Base-by-base conservation (phyloP, 805 yeast genomes). In the Metschnikowia gelsemii region DNA sequence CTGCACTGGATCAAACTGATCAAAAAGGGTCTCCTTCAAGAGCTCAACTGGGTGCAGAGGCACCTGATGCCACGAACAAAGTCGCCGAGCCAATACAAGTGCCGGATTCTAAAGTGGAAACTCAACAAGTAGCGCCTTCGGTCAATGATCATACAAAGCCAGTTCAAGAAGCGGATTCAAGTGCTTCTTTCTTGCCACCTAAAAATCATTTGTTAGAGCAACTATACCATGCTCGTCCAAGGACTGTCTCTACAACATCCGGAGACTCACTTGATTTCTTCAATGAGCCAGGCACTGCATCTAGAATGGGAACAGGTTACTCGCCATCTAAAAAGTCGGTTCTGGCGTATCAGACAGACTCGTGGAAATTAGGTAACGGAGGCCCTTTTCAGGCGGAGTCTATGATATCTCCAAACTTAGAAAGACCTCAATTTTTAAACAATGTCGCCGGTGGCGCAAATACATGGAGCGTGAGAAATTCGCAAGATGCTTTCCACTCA, bases 151-250 rank as follows among this genome's bases (percentile, higher is more conserved):
- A n/a, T 13, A 19, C 12, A 26, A 34, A 16, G 13, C 27, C 23
- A 1, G 20, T 3, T n/a, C 30, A 40, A 16, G 44, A 28, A 11
- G 28, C n/a, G 5, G 33, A 35, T 16, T 12, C 36, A 2, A 28
- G 35, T 5, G 13, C 12, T 22, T 20, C 35, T 2, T 25, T 41
- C 4, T 25, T 41, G 20, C 36, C 35, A 7, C 37, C 50, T 8
- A 49, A 51, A 23, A 59, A 61, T 35, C 66, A 57, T 34, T 42
- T 63, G 19, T 50, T 65, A 42, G 66, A 61, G 32, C 72, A 59
- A 50, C 59, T 62, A 27, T 66, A 62, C 47, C 68, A 56, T 16
- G 65, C 66, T 11, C 63, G 57, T 30, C 66, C 67, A 11, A 50
- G 54, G 14, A 50, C 56, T 5, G 35, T 40, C 4, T 49, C 53